Evolutionary conservation across 305 asterid genomes (phyloP).

Genomic region (Rubia peregrina): DNA sequence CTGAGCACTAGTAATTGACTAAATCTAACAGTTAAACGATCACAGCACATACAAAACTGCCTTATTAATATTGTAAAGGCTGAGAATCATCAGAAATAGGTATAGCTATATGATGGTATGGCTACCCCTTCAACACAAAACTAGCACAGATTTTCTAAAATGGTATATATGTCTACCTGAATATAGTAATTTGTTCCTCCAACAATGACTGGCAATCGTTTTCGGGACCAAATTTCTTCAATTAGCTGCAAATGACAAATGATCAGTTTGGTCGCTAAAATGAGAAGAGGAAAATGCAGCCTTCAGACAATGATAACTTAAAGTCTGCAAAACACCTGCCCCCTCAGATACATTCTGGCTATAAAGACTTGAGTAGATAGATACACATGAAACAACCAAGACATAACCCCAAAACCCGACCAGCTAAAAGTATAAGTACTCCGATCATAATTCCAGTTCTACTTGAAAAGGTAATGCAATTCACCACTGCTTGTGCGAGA

Average conservation of each 20-base stretch:
- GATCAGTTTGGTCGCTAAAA: background rate
- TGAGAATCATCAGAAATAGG: background rate
- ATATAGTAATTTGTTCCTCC: conserved; percentile 98
- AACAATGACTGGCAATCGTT: conserved; percentile 79
- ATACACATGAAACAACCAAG: background rate
- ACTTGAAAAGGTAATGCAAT: background rate
- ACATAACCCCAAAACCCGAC: background rate
- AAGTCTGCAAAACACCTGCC: background rate
- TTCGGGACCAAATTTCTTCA: conserved; percentile 66
- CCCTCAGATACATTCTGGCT: background rate
- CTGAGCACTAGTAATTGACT: background rate
- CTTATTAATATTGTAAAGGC: background rate
- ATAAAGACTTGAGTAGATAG: background rate
- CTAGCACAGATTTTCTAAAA: background rate
- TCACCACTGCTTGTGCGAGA: background rate
- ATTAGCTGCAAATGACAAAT: conserved; percentile 46
- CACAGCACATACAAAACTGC: background rate
- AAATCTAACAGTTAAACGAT: background rate
- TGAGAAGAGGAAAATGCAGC: background rate
- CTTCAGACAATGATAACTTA: background rate
- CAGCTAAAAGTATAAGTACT: background rate
- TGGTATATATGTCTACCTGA: conserved; percentile 45
- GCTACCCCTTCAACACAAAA: background rate
- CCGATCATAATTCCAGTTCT: background rate
- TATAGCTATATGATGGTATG: background rate